Evolutionary conservation across 2,329 filamentous ascomycete species (phyloP), one percentile per base, ranked within the genome.

Genomic region (Cercospora sp.): DNA sequence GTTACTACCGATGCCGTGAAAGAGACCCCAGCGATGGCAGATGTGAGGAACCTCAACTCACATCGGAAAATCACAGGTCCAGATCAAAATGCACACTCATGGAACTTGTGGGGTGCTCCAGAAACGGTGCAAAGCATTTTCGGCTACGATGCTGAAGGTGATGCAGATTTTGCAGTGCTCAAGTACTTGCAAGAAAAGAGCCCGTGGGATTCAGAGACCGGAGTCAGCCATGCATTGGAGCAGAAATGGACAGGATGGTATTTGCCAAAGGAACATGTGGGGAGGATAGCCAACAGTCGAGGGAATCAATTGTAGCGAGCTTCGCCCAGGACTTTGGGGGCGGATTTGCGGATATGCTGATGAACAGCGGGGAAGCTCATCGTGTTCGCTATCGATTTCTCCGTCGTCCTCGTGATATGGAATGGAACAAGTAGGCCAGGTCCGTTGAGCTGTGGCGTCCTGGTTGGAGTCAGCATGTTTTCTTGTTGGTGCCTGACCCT

Each of bases 61-160:
- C 73, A 69, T 21, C 66, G 73, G 3, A 34, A 21, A 6, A 57
- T 72, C 40, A 69, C 68, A 7, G 68, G 68, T 9, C 68, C 70
- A 5, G 70, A 72, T 61, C 61, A 57, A 26, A 72, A 70, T 63
- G 77, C 79, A 65, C 63, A 79, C n/a, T 80, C 76, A 66, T 72
- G 76, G 55, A 81, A 81, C 67, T 70, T 81, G 10, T 81, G 53
- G 53, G 53, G 26, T 13, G 53, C 53, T 58, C 77, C 79, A 18
- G 71, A 74, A 65, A 79, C 75, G 3, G 75, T 79, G 32, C 70
- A 79, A 37, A 74, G 76, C 5, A 72, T 80, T 8, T 81, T 80
- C 67, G 77, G 74, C 5, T 82, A 81, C 70, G 78, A 81, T 72
- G 76, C 73, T n/a, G 77, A 80, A 65, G 71, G 66, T 12, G 74